Percentiles rank a stretch among this genome's conserved stretches.
Conservation (phyloP, 2,329 filamentous ascomycete genomes). For the Conoideocrella luteorostrata region DNA sequence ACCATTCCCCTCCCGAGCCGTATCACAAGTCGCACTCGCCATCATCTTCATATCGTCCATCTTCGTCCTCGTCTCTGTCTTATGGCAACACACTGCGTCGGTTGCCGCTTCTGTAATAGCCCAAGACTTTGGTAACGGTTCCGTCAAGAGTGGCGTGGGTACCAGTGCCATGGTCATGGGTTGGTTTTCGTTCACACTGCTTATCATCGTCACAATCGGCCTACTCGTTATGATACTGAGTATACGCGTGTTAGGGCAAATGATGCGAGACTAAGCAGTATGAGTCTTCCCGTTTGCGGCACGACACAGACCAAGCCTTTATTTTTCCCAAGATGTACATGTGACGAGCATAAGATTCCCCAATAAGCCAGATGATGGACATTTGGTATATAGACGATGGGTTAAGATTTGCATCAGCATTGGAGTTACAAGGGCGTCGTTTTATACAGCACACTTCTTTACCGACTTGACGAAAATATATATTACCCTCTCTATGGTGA, state of each 20-base stretch:
- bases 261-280: constrained; percentile 26
- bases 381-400: constrained; percentile 8
- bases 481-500: too few relatives aligned
- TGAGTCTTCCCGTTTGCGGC: not conserved
- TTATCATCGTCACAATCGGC: constrained; percentile 94
- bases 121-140: constrained; percentile 86
- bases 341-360: constrained; percentile 14
- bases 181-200: constrained; percentile 90
- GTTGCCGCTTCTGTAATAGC: constrained; percentile 92
- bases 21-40: constrained; percentile 86
- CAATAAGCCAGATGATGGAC: constrained; percentile 14
- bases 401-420: constrained; percentile 24
- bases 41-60: constrained; percentile 78
- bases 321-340: constrained; percentile 4
- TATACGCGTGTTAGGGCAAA: constrained; percentile 69
- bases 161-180: constrained; percentile 93
- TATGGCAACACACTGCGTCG: constrained; percentile 94
- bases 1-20: constrained; percentile 84
- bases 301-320: not conserved
- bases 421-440: constrained; percentile 23
- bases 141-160: constrained; percentile 80
- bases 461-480: too few relatives aligned
- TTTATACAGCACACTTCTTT: constrained; percentile 42
- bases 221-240: constrained; percentile 95
- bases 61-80: constrained; percentile 65